Evolutionary conservation across 345 rosid genomes (phyloP).

Genomic region (Streptanthus diversifolius): DNA sequence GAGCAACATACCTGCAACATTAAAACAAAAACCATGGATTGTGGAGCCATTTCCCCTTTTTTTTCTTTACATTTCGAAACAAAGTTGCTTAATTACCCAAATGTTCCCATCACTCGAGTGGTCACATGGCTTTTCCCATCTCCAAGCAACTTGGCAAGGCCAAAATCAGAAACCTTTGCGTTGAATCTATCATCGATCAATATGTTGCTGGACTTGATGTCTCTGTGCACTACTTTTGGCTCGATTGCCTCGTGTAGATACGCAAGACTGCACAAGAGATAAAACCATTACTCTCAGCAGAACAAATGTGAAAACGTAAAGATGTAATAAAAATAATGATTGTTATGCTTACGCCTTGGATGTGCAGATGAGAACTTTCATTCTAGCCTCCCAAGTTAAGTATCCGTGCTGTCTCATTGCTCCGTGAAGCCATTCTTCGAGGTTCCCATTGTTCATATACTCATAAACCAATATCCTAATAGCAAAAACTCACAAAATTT

Average conservation of each 20-base stretch:
- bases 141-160: conserved; percentile 93
- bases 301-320: neutral
- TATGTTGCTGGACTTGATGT: conserved; percentile 92
- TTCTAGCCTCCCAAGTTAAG: conserved; percentile 88
- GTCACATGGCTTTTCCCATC: conserved; percentile 96
- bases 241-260: conserved; percentile 97
- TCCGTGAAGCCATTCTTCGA: conserved; percentile 92
- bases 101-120: conserved; percentile 98
- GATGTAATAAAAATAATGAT: neutral
- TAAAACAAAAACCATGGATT: conserved; percentile 9
- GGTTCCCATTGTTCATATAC: conserved; percentile 85
- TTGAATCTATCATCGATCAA: conserved; percentile 86
- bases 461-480: conserved; percentile 78
- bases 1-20: conserved; percentile 82
- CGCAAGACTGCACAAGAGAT: conserved; percentile 57
- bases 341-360: conserved; percentile 65
- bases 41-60: neutral
- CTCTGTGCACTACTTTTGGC: conserved; percentile 98
- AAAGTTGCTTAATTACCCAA: conserved; percentile 50
- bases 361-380: conserved; percentile 74
- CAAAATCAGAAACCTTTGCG: conserved; percentile 94
- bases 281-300: neutral
- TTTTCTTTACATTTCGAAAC: neutral
- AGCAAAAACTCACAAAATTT: conserved; percentile 16
- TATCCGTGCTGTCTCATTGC: conserved; percentile 65